Evolutionary conservation across 371 early-diverging fungal genomes (phyloP).

Genomic region (Apophysomyces sp.): DNA sequence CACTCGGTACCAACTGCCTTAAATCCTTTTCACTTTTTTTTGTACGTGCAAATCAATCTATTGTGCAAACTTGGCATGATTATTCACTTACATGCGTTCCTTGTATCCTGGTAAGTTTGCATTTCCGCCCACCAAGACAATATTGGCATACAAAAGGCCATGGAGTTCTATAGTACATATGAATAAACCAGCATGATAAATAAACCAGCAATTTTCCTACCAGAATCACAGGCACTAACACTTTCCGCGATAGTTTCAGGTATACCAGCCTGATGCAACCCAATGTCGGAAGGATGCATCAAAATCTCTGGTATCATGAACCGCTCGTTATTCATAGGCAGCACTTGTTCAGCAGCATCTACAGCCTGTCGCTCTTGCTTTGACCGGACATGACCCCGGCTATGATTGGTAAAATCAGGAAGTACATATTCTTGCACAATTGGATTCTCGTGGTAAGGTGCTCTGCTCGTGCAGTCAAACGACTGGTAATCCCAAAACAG

Average conservation of each 20-base stretch:
- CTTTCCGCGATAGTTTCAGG: constrained; percentile 75
- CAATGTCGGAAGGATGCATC: constrained; percentile 83
- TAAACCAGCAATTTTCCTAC: constrained; percentile 23
- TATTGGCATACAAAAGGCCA: constrained; percentile 72
- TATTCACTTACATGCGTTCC: constrained; percentile 70
- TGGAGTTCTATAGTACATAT: constrained; percentile 47
- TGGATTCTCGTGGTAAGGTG: constrained; percentile 39
- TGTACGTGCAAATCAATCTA: background rate
- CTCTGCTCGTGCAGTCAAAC: constrained; percentile 18
- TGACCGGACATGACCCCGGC: constrained; percentile 58
- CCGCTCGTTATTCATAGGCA: constrained; percentile 82
- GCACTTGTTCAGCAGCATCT: constrained; percentile 54
- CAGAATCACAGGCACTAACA: constrained; percentile 51
- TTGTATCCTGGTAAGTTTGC: constrained; percentile 66
- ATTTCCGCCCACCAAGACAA: constrained; percentile 79
- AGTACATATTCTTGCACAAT: constrained; percentile 77
- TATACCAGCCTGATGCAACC: constrained; percentile 82
- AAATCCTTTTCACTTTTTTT: constrained; percentile 54
- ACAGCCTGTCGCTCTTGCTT: constrained; percentile 13
- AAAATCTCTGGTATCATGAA: constrained; percentile 85
- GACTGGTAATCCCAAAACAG: background rate
- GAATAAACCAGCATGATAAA: background rate
- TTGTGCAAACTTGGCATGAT: too few species aligned
- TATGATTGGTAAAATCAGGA: constrained; percentile 70
- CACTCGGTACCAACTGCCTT: constrained; percentile 59